These are phyloP conservation scores for Atkinsonella texensis DNA, from an alignment of 2,329 filamentous ascomycete species.

Conservation along the genomic window DNA sequence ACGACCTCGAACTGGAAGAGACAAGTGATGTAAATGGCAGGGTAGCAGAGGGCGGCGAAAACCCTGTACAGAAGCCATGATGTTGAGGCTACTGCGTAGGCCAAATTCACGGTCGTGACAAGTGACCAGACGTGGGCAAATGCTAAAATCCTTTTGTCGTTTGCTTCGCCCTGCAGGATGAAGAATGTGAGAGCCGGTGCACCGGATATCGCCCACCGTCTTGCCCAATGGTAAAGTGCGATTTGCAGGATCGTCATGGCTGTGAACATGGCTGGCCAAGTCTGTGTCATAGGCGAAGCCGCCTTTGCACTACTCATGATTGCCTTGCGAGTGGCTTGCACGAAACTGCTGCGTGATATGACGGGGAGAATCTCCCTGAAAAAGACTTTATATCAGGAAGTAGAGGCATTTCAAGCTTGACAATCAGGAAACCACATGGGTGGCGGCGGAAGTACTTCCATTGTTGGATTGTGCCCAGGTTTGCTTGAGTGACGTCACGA, in stretches of 20 bases:
- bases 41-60: constrained; percentile 4
- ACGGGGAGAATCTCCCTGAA: too few relatives aligned
- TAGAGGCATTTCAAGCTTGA: too few relatives aligned
- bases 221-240: constrained; percentile 1
- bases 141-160: not conserved
- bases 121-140: constrained; percentile 4
- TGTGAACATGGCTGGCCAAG: constrained; percentile 3
- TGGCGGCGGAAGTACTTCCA: too few relatives aligned
- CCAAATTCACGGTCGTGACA: constrained; percentile 3
- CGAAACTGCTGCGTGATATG: too few relatives aligned
- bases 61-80: constrained; percentile 6
- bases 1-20: not conserved
- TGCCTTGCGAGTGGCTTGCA: too few relatives aligned
- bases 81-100: constrained; percentile 4
- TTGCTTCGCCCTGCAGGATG: constrained; percentile 4
- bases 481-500: too few relatives aligned
- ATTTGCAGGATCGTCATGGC: constrained; percentile 1
- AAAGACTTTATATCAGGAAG: too few relatives aligned
- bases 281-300: not conserved
- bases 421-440: too few relatives aligned
- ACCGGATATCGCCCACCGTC: constrained; percentile 4
- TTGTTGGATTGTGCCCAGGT: too few relatives aligned
- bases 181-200: not conserved
- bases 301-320: too few relatives aligned
- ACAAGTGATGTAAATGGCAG: constrained; percentile 3